Base-by-base conservation (phyloP, 768 basidiomycete genomes). In the Boletus rubescentipes region DNA sequence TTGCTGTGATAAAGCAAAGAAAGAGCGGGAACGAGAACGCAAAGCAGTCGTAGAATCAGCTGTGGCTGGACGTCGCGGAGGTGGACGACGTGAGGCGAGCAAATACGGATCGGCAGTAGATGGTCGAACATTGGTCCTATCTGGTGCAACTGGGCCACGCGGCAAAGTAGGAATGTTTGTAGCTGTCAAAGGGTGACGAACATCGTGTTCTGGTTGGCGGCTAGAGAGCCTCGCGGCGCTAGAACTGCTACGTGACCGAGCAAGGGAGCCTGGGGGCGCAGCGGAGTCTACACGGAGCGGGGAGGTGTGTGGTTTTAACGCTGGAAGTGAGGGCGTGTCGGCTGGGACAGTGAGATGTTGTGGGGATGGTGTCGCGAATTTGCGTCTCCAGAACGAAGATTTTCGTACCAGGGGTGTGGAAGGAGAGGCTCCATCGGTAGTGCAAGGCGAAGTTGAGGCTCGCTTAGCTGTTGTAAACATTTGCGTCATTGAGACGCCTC, bases 351-450 rank as follows among this genome's bases (percentile, higher is more conserved):
- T 49, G 41, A 70, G 59, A 46, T 61, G 64, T 45, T 68, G 61
- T 12, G 61, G 60, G 30, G 61, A 59, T 9, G 67, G 77, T 68
- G 75, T 81, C 40, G 59, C 58, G 16, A 66, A 76, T 69, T 76
- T 84, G 54, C 81, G 79, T 42, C 72, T 74, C 86, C 87, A 89
- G 61, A 89, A 88, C 7, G 88, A 89, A 10, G 82, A 62, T 65
- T 82, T 83, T 46, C 85, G 80, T 11, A 77, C 69, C 31, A 86
- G 57, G 5, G 75, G 61, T 37, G 77, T 79, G 8, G 76, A 67
- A 18, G 70, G 53, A 36, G 65, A 34, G 21, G 55, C 34, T 26
- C 47, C 56, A 29, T 60, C 37, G 58, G 67, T 55, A 55, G 60
- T 37, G 69, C 72, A 34, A 35, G 55, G 47, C 11, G 47, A 67